These are phyloP conservation scores for Flaveria brownii DNA, from an alignment of 129 eudicot species.

Conservation along the genomic window DNA sequence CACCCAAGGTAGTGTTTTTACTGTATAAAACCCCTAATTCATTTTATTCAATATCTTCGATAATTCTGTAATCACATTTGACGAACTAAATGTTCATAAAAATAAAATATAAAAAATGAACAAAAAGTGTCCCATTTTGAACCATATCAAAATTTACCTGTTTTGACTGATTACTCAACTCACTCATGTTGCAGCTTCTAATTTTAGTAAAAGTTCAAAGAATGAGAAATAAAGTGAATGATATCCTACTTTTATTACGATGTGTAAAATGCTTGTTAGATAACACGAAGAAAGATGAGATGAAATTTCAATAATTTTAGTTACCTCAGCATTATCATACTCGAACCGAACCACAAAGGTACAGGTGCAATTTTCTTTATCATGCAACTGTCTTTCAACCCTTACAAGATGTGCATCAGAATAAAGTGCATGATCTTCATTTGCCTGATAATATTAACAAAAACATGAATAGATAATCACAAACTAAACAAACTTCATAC, in stretches of 20 bases:
- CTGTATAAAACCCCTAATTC: not conserved
- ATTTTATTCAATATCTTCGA: not conserved
- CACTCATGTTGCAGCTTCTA: not conserved
- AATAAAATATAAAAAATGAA: not conserved
- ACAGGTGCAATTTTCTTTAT: constrained; percentile 54
- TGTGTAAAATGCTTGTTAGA: not conserved
- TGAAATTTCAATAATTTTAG: not conserved
- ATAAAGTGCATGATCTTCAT: constrained; percentile 69
- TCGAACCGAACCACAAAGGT: constrained; percentile 61
- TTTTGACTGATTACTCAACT: not conserved
- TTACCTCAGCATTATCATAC: constrained; percentile 65
- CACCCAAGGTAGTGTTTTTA: not conserved
- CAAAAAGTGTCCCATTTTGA: not conserved
- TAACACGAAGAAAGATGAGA: not conserved
- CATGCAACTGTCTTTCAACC: constrained; percentile 56
- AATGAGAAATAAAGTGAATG: not conserved
- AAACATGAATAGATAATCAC: not conserved
- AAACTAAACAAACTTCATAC: no score
- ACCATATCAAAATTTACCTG: not conserved
- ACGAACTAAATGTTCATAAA: not conserved
- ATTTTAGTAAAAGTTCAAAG: not conserved
- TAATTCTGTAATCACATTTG: not conserved
- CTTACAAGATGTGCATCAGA: constrained; percentile 62
- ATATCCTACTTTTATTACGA: not conserved
- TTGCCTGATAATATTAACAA: constrained; percentile 52